Conservation (phyloP, 1,284 basidiomycete species). For the Farysia itapuensis region DNA sequence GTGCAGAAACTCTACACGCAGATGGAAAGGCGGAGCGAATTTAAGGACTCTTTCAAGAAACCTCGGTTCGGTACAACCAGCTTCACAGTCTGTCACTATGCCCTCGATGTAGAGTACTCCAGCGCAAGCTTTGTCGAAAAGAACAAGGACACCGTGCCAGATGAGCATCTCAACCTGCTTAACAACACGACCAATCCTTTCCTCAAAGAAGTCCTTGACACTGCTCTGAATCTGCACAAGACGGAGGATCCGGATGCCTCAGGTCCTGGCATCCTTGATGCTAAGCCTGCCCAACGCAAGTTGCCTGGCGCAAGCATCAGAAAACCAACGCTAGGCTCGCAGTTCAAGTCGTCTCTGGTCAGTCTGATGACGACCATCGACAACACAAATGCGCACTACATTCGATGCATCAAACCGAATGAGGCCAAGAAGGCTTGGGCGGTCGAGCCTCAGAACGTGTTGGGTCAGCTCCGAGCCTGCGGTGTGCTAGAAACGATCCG, state of each 20-base stretch:
- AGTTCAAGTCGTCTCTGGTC: conserved; percentile 94
- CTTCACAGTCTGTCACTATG: conserved; percentile 98
- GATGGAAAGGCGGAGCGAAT: conserved; percentile 75
- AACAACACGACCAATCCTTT: conserved; percentile 85
- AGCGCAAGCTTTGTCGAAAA: conserved; percentile 98
- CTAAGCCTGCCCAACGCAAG: conserved; percentile 38
- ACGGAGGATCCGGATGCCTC: conserved; percentile 25
- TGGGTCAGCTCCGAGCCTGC: conserved; percentile 93
- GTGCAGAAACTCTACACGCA: conserved; percentile 90
- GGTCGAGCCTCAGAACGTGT: conserved; percentile 90
- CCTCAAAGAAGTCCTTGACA: conserved; percentile 88
- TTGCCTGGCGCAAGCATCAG: conserved; percentile 69
- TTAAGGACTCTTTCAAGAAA: conserved; percentile 92
- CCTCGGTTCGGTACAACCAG: conserved; percentile 94
- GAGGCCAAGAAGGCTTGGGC: conserved; percentile 96
- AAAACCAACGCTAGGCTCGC: conserved; percentile 96
- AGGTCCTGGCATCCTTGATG: conserved; percentile 6
- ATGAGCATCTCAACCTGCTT: conserved; percentile 89
- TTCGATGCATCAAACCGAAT: conserved; percentile 99
- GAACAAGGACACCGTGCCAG: conserved; percentile 97
- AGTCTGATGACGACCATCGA: conserved; percentile 96
- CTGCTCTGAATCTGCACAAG: conserved; percentile 34
- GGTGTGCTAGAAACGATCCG: conserved; percentile 99
- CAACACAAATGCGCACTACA: conserved; percentile 98
- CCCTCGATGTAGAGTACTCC: conserved; percentile 96